These are phyloP conservation scores for Vicia faba DNA, from an alignment of 306 rosid species.

Conservation along the genomic window DNA sequence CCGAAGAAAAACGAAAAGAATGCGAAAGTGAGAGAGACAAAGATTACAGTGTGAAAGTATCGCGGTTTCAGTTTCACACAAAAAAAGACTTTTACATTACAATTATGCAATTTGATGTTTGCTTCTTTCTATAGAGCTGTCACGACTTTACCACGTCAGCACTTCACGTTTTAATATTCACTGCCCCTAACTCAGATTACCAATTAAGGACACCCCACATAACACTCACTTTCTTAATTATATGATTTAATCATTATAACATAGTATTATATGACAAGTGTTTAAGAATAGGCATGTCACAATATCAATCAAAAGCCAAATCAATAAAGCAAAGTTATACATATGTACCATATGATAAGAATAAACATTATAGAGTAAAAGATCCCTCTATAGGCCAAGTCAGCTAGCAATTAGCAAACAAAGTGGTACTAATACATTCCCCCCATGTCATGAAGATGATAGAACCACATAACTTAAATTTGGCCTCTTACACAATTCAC, in stretches of 20 bases:
- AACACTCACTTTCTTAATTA: too few species aligned
- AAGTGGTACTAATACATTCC: conserved; percentile 2
- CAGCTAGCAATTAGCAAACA: conserved; percentile 26
- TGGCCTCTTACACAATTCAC: too few species aligned
- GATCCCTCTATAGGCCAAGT: conserved; percentile 23
- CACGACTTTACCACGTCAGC: conserved; percentile 14
- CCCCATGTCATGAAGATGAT: conserved; percentile 31
- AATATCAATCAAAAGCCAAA: too few species aligned
- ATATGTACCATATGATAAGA: too few species aligned
- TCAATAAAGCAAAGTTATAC: too few species aligned
- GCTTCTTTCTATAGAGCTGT: conserved; percentile 5
- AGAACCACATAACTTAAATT: too few species aligned
- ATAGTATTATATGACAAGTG: too few species aligned
- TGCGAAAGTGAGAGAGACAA: background rate
- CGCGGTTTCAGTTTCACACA: background rate
- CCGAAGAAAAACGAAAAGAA: too few species aligned
- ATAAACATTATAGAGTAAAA: conserved; percentile 12
- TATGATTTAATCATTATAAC: too few species aligned
- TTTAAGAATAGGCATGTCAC: too few species aligned
- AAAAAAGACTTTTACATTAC: background rate
- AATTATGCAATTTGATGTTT: background rate
- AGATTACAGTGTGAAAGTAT: background rate
- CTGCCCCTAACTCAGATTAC: too few species aligned
- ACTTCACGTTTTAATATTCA: background rate
- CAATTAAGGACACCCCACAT: too few species aligned